Conservation (phyloP, 192 early-diverging fungal species). For the Coemansia sp. region DNA sequence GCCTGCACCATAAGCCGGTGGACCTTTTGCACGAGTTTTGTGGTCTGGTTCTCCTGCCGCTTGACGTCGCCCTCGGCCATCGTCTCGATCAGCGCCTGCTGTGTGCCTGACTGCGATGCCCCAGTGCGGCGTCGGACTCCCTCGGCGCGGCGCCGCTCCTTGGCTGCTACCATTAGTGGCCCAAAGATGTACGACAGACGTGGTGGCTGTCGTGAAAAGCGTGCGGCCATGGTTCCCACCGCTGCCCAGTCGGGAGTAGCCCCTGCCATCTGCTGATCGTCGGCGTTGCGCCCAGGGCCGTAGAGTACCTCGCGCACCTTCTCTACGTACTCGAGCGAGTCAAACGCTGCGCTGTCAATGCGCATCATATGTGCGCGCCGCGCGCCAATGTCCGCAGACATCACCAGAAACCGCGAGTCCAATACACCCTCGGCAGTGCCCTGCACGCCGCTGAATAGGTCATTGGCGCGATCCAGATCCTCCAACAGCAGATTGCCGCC, state of each 20-base stretch:
- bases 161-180: constrained; percentile 27
- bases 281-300: constrained; percentile 41
- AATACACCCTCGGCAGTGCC: constrained; percentile 85
- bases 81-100: constrained; percentile 47
- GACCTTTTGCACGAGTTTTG: constrained; percentile 73
- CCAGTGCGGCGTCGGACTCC: background rate
- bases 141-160: constrained; percentile 21
- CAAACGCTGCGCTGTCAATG: constrained; percentile 71
- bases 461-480: constrained; percentile 44
- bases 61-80: constrained; percentile 71
- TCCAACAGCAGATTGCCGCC: constrained; percentile 25
- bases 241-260: constrained; percentile 59
- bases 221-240: constrained; percentile 57
- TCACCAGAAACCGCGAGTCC: constrained; percentile 79
- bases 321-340: constrained; percentile 73
- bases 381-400: constrained; percentile 70
- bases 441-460: constrained; percentile 57
- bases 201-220: constrained; percentile 59
- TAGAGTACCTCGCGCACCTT: constrained; percentile 59
- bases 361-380: constrained; percentile 77
- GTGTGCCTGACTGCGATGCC: background rate
- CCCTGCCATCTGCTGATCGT: constrained; percentile 44
- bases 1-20: constrained; percentile 57
- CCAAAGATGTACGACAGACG: constrained; percentile 78
- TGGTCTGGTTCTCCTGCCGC: constrained; percentile 84